phyloP scores from a whole-genome alignment of 192 early-diverging fungal species.

The Umbelopsis ramanniana region DNA sequence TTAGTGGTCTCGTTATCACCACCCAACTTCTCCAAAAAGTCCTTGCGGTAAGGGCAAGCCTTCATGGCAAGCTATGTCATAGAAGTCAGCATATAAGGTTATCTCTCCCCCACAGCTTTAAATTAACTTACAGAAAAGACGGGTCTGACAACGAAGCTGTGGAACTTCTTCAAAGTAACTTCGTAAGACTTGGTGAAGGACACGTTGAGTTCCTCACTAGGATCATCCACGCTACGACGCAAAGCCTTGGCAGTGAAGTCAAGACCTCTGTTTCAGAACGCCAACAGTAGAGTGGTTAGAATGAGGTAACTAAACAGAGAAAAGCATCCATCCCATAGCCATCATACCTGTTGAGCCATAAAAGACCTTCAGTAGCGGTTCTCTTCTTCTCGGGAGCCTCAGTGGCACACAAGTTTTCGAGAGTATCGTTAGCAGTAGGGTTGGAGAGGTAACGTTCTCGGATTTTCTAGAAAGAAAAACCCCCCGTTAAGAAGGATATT shows the following conservation, averaged over 20 bases:
- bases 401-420: constrained; percentile 78
- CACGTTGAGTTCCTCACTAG: constrained; percentile 62
- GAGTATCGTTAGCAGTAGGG: constrained; percentile 71
- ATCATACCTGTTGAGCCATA: constrained; percentile 89
- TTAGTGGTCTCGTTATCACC: constrained; percentile 59
- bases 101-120: background rate
- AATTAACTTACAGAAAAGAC: constrained; percentile 62
- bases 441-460: constrained; percentile 70
- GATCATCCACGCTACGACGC: constrained; percentile 57
- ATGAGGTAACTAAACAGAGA: background rate
- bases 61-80: constrained; percentile 79
- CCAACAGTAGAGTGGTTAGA: background rate
- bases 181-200: constrained; percentile 80
- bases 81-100: background rate
- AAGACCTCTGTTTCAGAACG: constrained; percentile 58
- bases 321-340: background rate
- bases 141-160: constrained; percentile 69
- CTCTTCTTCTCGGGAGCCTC: constrained; percentile 83
- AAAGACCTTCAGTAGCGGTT: constrained; percentile 86
- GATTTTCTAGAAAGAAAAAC: constrained; percentile 69
- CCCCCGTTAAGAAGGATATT: background rate
- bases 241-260: constrained; percentile 78
- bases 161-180: constrained; percentile 69
- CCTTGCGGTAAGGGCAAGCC: constrained; percentile 87
- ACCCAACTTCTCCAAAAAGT: constrained; percentile 89